Conservation (phyloP, 2,329 filamentous ascomycete species). For the Clonostachys byssicola region DNA sequence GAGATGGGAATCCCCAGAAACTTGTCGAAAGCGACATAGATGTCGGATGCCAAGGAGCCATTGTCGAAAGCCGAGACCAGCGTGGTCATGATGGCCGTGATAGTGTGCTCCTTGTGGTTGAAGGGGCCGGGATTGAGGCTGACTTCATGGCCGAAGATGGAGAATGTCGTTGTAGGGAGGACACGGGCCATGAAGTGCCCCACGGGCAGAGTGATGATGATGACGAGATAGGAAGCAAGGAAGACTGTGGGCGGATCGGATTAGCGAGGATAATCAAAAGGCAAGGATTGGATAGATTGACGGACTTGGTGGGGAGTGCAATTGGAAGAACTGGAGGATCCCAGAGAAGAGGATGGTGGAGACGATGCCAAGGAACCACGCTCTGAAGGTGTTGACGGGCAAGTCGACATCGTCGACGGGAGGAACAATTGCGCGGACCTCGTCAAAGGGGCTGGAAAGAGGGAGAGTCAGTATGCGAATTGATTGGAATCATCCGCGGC, state of each 20-base stretch:
- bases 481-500: neutral
- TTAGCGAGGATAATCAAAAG: no score
- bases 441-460: no score
- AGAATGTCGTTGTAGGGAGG: constrained; percentile 21
- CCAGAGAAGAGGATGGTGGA: no score
- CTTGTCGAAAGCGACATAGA: constrained; percentile 48
- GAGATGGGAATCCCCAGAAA: constrained; percentile 41
- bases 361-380: no score
- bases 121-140: constrained; percentile 33
- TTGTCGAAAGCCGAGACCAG: constrained; percentile 18
- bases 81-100: constrained; percentile 41
- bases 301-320: no score
- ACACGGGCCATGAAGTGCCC: constrained; percentile 23
- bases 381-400: no score
- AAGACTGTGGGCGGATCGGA: constrained; percentile 15
- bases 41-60: constrained; percentile 31
- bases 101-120: constrained; percentile 43
- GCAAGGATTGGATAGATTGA: no score
- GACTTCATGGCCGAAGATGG: constrained; percentile 21
- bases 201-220: constrained; percentile 48
- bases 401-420: no score
- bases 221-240: constrained; percentile 49
- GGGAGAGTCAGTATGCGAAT: neutral
- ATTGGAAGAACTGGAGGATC: no score
- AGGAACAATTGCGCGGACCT: no score